Evolutionary conservation across 768 basidiomycete species (phyloP), one percentile per base, ranked within the genome.

Genomic region (Daedaleopsis nitida): DNA sequence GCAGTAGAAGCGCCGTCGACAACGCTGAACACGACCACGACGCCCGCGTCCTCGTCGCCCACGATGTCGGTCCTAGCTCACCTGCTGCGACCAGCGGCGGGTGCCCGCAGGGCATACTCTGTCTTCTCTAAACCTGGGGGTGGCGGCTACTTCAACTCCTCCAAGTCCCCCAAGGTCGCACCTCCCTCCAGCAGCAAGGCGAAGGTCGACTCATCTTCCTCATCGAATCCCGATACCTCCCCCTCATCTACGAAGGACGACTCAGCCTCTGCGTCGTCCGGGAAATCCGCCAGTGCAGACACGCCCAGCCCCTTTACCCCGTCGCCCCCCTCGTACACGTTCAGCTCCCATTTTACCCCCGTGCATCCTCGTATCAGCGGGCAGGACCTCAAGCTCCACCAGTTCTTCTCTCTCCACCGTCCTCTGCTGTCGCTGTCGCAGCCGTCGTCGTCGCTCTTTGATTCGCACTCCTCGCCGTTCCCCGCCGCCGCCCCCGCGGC

Each of bases 371-470:
- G 81, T 24, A 67, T 92, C 57, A 84, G 80, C 56, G 70, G 87
- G 12, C 84, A 86, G 63, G 89, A 90, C 65, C 86, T 89, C 74
- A 89, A 86, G 69, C 81, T 92, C 12, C 91, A 93, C 70, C 88
- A 90, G 56, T 94, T 94, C 75, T 94, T 94, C 76, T 84, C 92
- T 3, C 77, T 92, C 35, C 87, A 94, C 68, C 83, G 92, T 13
- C 92, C 92, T 1, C 79, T 94, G 2, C 83, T 93, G 21, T 82
- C 90, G 39, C 79, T 93, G 45, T 76, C 81, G 32, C 82, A 87
- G 62, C 86, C 91, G 0, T 66, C 85, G 0, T 77, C 84, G 10
- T 75, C 86, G 58, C 78, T 92, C 58, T 82, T 83, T 60, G 79
- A 81, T 43, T 63, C 77, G 13, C 44, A 58, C 37, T 43, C 55